A percentile compares a stretch with the other conserved stretches of the same genome.
phyloP scores from a whole-genome alignment of 2,329 filamentous ascomycete genomes.

The Aspergillus eucalypticola region DNA sequence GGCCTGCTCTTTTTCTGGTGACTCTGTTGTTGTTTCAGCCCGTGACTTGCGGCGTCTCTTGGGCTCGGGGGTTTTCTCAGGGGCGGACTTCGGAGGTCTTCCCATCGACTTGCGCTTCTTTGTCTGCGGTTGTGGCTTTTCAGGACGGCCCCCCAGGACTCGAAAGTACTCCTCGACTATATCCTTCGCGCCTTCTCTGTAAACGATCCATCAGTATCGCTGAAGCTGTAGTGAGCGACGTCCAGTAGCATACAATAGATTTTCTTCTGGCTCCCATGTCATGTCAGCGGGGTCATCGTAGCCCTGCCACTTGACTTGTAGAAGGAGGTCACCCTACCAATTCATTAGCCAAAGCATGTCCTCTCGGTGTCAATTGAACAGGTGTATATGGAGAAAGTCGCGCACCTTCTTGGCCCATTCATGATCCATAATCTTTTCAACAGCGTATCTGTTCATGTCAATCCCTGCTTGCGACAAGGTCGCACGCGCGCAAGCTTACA shows the following conservation, averaged over 20 bases:
- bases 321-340: conserved; percentile 38
- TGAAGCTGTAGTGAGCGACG: background rate
- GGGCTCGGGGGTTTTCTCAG: conserved; percentile 23
- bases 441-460: conserved; percentile 38
- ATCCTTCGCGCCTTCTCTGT: conserved; percentile 42
- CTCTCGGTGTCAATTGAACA: background rate
- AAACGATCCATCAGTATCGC: conserved; percentile 20
- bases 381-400: background rate
- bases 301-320: conserved; percentile 51
- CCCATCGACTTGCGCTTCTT: conserved; percentile 40
- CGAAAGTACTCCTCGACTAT: conserved; percentile 44
- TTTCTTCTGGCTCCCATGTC: conserved; percentile 50
- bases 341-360: conserved; percentile 20
- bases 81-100: conserved; percentile 28
- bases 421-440: conserved; percentile 44
- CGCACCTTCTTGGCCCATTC: conserved; percentile 39
- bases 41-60: conserved; percentile 19
- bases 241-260: conserved; percentile 38
- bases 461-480: conserved; percentile 13
- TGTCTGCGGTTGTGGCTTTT: conserved; percentile 23
- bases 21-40: background rate
- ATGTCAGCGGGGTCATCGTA: conserved; percentile 46
- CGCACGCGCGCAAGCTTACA: conserved; percentile 30
- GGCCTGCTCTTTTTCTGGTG: background rate
- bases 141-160: conserved; percentile 45